Conservation (phyloP, 2,329 filamentous ascomycete species). For the Fusarium illudens region DNA sequence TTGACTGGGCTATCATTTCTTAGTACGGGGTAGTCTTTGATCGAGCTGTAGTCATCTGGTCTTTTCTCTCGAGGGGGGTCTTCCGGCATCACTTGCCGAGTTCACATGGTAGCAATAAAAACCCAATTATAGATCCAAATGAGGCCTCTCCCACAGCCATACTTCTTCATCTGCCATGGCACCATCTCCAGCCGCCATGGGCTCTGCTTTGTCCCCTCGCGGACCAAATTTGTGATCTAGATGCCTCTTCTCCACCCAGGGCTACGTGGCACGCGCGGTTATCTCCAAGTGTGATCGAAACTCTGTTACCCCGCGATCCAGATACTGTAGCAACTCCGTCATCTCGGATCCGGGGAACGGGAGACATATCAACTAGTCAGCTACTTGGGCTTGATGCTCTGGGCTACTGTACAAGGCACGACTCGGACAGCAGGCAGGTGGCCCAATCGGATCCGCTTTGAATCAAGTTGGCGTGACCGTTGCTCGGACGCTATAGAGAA, state of each 20-base stretch:
- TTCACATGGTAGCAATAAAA: no score
- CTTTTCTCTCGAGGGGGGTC: no score
- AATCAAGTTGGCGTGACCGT: neutral
- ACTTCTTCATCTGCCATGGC: no score
- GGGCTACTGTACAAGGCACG: neutral
- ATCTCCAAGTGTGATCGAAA: neutral
- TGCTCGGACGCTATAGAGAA: neutral
- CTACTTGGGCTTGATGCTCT: neutral
- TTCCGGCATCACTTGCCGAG: no score
- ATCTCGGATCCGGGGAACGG: neutral
- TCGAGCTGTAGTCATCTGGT: no score
- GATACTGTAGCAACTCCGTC: neutral
- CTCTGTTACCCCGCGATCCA: neutral
- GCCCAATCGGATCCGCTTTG: slow-evolving; percentile 22
- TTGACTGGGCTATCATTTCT: no score
- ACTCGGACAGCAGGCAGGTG: neutral
- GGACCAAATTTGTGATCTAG: neutral
- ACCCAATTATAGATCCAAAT: no score
- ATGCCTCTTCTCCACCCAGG: neutral
- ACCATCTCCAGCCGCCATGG: neutral
- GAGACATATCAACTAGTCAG: neutral
- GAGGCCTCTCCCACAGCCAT: no score
- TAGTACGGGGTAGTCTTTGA: no score
- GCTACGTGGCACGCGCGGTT: neutral
- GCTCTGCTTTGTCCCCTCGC: neutral